These are phyloP conservation scores for Beauveria bassiana DNA, from an alignment of 2,329 filamentous ascomycete genomes.

Conservation along the genomic window DNA sequence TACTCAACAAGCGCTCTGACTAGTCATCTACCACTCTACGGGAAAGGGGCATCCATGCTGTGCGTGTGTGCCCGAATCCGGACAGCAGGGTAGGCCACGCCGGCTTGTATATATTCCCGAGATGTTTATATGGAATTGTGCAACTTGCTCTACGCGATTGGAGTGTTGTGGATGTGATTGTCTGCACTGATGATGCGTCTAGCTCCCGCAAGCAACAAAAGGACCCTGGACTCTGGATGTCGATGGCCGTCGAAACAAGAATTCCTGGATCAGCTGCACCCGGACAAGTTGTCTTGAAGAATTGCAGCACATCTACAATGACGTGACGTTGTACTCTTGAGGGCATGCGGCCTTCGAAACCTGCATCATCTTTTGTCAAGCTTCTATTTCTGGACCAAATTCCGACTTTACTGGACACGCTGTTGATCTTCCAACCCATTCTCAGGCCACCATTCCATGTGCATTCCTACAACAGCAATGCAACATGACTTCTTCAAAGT, in stretches of 20 bases:
- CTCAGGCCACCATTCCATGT: no score
- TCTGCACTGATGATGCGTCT: slow-evolving; percentile 2
- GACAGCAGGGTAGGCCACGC: slow-evolving; percentile 47
- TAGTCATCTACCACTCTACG: not conserved
- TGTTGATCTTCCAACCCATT: no score
- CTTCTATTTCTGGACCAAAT: not conserved
- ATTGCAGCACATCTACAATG: not conserved
- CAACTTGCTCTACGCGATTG: slow-evolving; percentile 4
- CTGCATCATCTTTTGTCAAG: not conserved
- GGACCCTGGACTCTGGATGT: not conserved
- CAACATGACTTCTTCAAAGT: no score
- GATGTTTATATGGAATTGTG: slow-evolving; percentile 31
- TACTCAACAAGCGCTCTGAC: not conserved
- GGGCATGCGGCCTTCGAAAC: not conserved
- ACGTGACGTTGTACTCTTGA: not conserved
- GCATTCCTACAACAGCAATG: no score
- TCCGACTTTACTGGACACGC: no score
- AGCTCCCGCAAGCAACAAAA: not conserved
- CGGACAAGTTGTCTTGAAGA: not conserved
- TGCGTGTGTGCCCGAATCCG: slow-evolving; percentile 23
- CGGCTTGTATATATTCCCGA: slow-evolving; percentile 46
- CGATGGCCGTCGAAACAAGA: not conserved
- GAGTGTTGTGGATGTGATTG: not conserved
- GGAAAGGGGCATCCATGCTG: not conserved
- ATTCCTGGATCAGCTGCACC: not conserved